Conservation (phyloP, 257 asterid species). For the Ilex asprella region DNA sequence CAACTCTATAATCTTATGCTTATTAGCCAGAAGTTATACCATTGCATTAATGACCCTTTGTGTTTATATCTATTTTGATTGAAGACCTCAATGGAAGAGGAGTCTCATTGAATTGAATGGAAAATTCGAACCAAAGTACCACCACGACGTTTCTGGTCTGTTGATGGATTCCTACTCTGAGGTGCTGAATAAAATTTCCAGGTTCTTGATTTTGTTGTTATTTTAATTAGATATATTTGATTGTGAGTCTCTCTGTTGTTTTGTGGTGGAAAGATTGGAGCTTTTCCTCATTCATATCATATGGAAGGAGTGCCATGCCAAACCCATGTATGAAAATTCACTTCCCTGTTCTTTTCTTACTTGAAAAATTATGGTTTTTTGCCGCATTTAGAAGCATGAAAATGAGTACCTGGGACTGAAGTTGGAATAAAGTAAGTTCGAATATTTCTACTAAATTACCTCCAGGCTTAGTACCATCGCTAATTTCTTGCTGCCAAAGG, state of each 20-base stretch:
- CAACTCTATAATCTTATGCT: neutral
- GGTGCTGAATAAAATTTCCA: conserved; percentile 19
- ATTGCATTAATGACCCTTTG: too few species aligned
- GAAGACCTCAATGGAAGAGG: conserved; percentile 67
- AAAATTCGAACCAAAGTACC: conserved; percentile 46
- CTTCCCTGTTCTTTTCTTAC: neutral
- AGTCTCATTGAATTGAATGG: conserved; percentile 60
- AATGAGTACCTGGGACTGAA: neutral
- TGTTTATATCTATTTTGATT: neutral
- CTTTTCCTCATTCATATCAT: conserved; percentile 71
- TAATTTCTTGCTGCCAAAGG: too few species aligned
- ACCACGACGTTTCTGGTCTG: conserved; percentile 45
- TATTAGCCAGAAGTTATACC: neutral
- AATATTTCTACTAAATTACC: neutral
- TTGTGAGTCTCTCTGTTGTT: neutral
- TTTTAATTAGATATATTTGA: neutral
- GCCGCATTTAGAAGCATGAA: neutral
- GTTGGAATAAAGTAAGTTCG: neutral
- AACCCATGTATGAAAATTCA: conserved; percentile 55
- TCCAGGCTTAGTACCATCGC: neutral
- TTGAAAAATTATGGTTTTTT: neutral
- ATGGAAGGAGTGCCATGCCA: conserved; percentile 55
- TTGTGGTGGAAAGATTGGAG: conserved; percentile 36
- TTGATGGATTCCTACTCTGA: conserved; percentile 62
- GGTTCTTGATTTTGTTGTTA: neutral